phyloP scores from a whole-genome alignment of 768 basidiomycete species.

The Leccinum olivaceopallidum region DNA sequence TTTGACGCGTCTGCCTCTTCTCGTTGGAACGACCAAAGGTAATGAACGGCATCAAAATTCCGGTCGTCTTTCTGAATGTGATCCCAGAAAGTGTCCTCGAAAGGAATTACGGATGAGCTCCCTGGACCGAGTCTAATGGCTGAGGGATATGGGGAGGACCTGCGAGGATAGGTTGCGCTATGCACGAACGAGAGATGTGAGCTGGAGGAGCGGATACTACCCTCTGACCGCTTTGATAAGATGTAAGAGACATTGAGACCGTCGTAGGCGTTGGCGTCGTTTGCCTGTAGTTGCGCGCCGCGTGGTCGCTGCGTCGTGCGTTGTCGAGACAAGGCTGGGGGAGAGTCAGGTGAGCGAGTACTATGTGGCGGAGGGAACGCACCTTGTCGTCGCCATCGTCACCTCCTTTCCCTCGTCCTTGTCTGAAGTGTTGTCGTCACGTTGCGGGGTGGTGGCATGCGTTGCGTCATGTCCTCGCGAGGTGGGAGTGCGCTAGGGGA shows the following conservation, averaged over 20 bases:
- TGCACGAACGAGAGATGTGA: conserved; percentile 25
- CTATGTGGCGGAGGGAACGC: no score
- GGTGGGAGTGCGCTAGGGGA: no score
- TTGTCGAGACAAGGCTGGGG: no score
- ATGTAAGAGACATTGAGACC: conserved; percentile 51
- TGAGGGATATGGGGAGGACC: conserved; percentile 31
- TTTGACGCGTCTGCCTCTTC: conserved; percentile 45
- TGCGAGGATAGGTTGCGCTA: not conserved
- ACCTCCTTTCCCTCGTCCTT: no score
- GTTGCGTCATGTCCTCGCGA: no score
- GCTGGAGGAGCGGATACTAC: conserved; percentile 34
- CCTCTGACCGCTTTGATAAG: conserved; percentile 35
- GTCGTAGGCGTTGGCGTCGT: conserved; percentile 17
- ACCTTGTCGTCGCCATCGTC: no score
- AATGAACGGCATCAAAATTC: conserved; percentile 43
- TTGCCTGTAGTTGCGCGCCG: conserved; percentile 38
- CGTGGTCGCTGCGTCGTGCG: no score
- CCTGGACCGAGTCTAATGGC: conserved; percentile 25
- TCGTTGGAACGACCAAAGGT: conserved; percentile 56
- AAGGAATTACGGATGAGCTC: conserved; percentile 35
- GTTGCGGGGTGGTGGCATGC: no score
- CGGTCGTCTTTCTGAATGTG: conserved; percentile 41
- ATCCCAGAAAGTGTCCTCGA: conserved; percentile 42
- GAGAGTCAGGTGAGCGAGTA: no score
- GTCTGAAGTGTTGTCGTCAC: no score